These are phyloP conservation scores for Myxozyma geophila DNA, from an alignment of 805 yeast genomes.

Conservation along the genomic window DNA sequence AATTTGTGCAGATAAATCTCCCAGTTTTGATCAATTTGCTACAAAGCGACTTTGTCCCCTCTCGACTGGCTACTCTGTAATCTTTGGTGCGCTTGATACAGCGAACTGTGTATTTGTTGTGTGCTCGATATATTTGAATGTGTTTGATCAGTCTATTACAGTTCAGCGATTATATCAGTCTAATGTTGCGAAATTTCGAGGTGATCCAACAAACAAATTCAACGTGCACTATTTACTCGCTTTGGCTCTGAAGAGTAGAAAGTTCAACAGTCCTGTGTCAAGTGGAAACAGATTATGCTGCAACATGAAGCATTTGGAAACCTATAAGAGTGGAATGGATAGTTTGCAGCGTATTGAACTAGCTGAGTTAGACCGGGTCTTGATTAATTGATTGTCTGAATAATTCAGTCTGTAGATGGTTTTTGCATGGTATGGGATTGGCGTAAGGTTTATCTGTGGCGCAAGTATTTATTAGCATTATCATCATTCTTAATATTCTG, in stretches of 20 bases:
- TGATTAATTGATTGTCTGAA: background rate
- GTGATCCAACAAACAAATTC: background rate
- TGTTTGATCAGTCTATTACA: slow-evolving; percentile 6
- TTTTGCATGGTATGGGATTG: background rate
- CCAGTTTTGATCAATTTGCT: slow-evolving; percentile 26
- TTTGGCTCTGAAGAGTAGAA: slow-evolving; percentile 14
- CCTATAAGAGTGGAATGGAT: slow-evolving; percentile 9
- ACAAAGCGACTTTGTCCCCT: slow-evolving; percentile 5
- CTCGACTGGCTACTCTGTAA: slow-evolving; percentile 16
- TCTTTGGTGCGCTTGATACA: slow-evolving; percentile 26
- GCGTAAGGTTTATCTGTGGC: background rate
- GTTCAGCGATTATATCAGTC: slow-evolving; percentile 16
- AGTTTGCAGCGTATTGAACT: slow-evolving; percentile 23
- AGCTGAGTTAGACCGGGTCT: slow-evolving; percentile 17
- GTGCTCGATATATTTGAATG: slow-evolving; percentile 13
- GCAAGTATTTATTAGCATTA: background rate
- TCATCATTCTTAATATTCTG: slow-evolving; percentile 15
- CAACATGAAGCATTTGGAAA: slow-evolving; percentile 22
- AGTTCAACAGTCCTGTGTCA: slow-evolving; percentile 4
- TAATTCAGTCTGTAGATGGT: background rate
- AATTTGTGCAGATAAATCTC: background rate
- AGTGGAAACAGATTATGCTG: background rate
- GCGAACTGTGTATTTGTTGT: slow-evolving; percentile 10
- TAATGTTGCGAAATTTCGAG: slow-evolving; percentile 17
- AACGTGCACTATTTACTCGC: slow-evolving; percentile 14